phyloP scores from a whole-genome alignment of 2,329 filamentous ascomycete species.

The Peltaster fructicola region DNA sequence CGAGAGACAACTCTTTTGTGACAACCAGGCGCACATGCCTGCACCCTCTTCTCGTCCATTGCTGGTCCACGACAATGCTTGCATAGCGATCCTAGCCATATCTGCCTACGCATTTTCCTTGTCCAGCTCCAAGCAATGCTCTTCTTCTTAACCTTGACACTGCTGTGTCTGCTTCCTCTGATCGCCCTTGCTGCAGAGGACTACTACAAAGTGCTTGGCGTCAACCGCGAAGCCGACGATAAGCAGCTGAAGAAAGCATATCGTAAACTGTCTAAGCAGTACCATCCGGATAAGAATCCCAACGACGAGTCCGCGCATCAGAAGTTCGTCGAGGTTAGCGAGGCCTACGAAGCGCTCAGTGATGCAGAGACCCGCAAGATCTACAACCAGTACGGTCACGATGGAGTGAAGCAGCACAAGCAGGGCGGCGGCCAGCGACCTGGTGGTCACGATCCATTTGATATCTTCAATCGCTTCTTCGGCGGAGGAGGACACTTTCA shows the following conservation, averaged over 20 bases:
- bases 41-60: too few species aligned
- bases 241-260: slow-evolving; percentile 90
- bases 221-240: slow-evolving; percentile 64
- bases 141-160: slow-evolving; percentile 24
- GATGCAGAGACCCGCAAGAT: slow-evolving; percentile 65
- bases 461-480: slow-evolving; percentile 93
- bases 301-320: slow-evolving; percentile 63
- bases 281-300: slow-evolving; percentile 94
- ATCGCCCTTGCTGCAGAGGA: slow-evolving; percentile 39
- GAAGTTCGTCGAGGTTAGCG: slow-evolving; percentile 85
- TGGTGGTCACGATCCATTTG: slow-evolving; percentile 60
- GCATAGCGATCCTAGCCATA: too few species aligned
- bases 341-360: slow-evolving; percentile 85
- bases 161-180: slow-evolving; percentile 26
- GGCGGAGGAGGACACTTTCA: slow-evolving; percentile 77
- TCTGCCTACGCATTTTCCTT: too few species aligned
- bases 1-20: too few species aligned
- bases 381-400: slow-evolving; percentile 88
- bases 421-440: slow-evolving; percentile 47
- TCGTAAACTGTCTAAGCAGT: slow-evolving; percentile 81
- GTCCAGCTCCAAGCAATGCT: too few species aligned
- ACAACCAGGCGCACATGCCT: too few species aligned
- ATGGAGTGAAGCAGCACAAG: slow-evolving; percentile 70
- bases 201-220: slow-evolving; percentile 69
- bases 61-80: too few species aligned